These are phyloP conservation scores for Acacia concinna DNA, from an alignment of 331 rosid genomes.

Conservation along the genomic window DNA sequence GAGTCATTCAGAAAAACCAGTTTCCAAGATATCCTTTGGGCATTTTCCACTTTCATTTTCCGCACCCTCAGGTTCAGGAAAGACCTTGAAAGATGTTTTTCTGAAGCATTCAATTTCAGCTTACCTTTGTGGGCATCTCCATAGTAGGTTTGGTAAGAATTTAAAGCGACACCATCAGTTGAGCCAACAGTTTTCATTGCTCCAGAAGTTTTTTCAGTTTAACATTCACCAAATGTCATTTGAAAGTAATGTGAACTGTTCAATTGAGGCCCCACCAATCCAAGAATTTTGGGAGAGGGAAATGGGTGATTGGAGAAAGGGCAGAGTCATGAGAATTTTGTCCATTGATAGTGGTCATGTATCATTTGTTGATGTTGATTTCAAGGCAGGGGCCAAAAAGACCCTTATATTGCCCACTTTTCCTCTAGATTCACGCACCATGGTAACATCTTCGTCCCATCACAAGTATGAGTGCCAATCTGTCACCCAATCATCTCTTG, in stretches of 20 bases:
- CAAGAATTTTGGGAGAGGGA: constrained; percentile 98
- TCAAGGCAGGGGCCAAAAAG: constrained; percentile 51
- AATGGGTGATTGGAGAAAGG: constrained; percentile 97
- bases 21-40: constrained; percentile 83
- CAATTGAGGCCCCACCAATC: constrained; percentile 41
- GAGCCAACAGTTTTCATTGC: constrained; percentile 40
- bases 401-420: constrained; percentile 82
- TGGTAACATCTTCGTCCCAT: constrained; percentile 53
- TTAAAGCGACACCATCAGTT: constrained; percentile 82
- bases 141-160: constrained; percentile 75
- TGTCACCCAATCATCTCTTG: constrained; percentile 52
- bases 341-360: constrained; percentile 84
- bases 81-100: constrained; percentile 71
- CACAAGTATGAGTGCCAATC: constrained; percentile 62
- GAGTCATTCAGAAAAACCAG: constrained; percentile 45
- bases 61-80: constrained; percentile 63
- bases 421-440: constrained; percentile 87
- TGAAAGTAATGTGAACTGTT: constrained; percentile 55
- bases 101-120: constrained; percentile 82
- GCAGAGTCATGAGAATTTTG: constrained; percentile 72
- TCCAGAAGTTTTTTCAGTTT: constrained; percentile 58
- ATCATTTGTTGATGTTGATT: constrained; percentile 75
- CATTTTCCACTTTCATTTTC: constrained; percentile 95
- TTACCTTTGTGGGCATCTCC: constrained; percentile 94
- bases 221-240: constrained; percentile 55